These are phyloP conservation scores for Sporothrix mexicana DNA, from an alignment of 2,329 filamentous ascomycete species.

Conservation along the genomic window DNA sequence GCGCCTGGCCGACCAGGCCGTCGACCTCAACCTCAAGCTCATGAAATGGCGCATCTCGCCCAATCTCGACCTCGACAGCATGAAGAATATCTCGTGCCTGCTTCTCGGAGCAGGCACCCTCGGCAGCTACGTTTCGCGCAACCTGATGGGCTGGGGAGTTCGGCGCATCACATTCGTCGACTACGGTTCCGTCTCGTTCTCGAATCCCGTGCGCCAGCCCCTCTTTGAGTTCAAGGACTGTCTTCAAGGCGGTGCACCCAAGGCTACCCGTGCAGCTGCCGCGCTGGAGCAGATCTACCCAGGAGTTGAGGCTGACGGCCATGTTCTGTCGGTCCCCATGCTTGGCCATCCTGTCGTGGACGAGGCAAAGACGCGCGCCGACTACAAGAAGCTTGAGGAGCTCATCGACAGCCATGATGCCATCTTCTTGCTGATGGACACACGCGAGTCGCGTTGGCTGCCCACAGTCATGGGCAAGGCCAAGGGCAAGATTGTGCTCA, in stretches of 20 bases:
- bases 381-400: conserved; percentile 75
- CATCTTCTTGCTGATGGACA: conserved; percentile 97
- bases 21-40: conserved; percentile 94
- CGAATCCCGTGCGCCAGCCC: conserved; percentile 93
- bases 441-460: conserved; percentile 90
- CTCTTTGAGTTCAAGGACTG: conserved; percentile 92
- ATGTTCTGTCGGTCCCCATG: conserved; percentile 91
- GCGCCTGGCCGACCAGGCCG: conserved; percentile 87
- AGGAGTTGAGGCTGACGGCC: conserved; percentile 79
- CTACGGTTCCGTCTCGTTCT: conserved; percentile 91
- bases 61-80: conserved; percentile 80
- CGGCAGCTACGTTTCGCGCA: conserved; percentile 90
- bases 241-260: conserved; percentile 79
- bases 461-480: conserved; percentile 96
- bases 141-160: conserved; percentile 94
- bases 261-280: conserved; percentile 80
- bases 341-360: conserved; percentile 86
- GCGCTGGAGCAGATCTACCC: conserved; percentile 87
- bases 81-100: conserved; percentile 89
- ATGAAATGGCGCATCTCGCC: conserved; percentile 99
- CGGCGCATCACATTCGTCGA: conserved; percentile 95
- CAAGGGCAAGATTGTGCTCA: conserved; percentile 92
- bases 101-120: conserved; percentile 91
- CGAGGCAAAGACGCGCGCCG: conserved; percentile 68
- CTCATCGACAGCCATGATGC: conserved; percentile 87